phyloP scores from a whole-genome alignment of 2,329 filamentous ascomycete species.

The Pezicula neosporulosa region DNA sequence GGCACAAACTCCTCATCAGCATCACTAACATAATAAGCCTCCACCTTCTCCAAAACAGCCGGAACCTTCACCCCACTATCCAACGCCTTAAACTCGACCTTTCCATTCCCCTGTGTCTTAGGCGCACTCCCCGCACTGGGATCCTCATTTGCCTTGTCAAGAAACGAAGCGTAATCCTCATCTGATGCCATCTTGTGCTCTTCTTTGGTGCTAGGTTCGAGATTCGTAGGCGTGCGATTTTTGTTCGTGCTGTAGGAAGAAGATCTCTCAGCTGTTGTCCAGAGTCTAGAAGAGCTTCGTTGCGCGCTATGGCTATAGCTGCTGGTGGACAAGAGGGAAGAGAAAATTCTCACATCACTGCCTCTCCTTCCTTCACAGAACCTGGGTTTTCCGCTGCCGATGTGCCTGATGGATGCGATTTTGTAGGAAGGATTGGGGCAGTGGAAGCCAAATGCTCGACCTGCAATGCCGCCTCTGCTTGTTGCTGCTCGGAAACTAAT shows the following conservation, averaged over 20 bases:
- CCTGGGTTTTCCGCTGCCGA: neutral
- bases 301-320: neutral
- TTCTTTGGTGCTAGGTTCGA: neutral
- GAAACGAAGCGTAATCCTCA: conserved; percentile 78
- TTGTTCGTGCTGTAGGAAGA: neutral
- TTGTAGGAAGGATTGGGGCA: conserved; percentile 5
- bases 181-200: conserved; percentile 62
- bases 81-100: conserved; percentile 45
- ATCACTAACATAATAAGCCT: conserved; percentile 73
- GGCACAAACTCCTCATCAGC: conserved; percentile 83
- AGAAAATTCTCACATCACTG: neutral
- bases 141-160: conserved; percentile 83
- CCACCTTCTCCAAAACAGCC: conserved; percentile 46
- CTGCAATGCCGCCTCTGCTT: conserved; percentile 7
- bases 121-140: conserved; percentile 56
- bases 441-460: conserved; percentile 14
- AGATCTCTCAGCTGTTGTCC: neutral
- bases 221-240: neutral
- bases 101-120: conserved; percentile 21
- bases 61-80: conserved; percentile 59
- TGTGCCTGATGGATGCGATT: neutral
- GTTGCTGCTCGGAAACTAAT: conserved; percentile 9
- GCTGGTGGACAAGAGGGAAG: neutral
- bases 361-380: neutral
- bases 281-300: neutral